Evolutionary conservation across 2,329 filamentous ascomycete species (phyloP), one percentile per base, ranked within the genome.

Genomic region (Fusarium aywerte): DNA sequence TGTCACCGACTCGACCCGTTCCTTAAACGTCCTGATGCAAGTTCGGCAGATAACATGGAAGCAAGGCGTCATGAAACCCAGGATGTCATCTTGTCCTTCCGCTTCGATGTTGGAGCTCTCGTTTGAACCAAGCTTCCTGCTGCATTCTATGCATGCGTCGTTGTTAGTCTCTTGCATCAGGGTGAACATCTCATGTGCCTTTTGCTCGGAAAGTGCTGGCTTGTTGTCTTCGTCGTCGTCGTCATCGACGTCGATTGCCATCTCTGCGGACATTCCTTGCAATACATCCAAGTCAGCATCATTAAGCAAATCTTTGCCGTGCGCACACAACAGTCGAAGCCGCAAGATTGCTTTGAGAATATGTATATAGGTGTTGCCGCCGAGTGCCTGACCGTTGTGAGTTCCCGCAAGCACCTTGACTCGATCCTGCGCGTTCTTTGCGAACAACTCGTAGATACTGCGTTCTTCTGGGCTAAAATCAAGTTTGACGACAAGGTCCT

Each of bases 291-390:
- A 81, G 72, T 98, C 95, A 20, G 95, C 90, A 33, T 94, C 89
- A 57, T 89, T 92, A 4, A 99, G 84, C 9, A 99, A 85, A 62
- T 98, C 95, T 67, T 91, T 91, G n/a, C 96, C 96, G 76, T 97
- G 95, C 2, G 94, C 96, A 75, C 94, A 97, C 50, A 98, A 91
- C 38, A 97, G 85, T 11, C 96, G 92, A 18, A 99, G 86, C 29
- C 95, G 90, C 68, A 96, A 85, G 74, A 99, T 97, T 6, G 93
- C 92, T 68, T 96, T 94, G 62, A 99, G 80, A 44, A 99, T 96
- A 71, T 97, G 92, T 44, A 96, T 94, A 74, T 97, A 97, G n/a
- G 92, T 91, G 69, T 90, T 92, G 39, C 94, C 95, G 38, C 91
- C 91, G 49, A 96, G 83, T 64, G 87, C 87, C 65, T 88, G 90